Evolutionary conservation across 257 asterid genomes (phyloP), one percentile per base, ranked within the genome.

Genomic region (Pogostemon cablin): DNA sequence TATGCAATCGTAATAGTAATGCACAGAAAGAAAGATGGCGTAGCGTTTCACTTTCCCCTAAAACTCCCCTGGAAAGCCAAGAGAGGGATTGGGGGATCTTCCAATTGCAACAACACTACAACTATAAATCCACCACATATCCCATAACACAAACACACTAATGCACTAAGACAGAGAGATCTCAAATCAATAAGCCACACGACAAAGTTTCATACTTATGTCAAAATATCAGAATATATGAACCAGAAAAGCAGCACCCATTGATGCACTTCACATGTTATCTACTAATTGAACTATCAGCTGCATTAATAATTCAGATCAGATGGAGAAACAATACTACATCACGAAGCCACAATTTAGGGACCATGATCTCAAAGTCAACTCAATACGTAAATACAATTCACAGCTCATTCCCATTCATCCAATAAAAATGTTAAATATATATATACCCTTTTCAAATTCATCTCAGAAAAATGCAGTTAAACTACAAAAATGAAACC

Each of bases 291-390:
- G 68, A 46, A 62, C 65, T 5, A 50, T 49, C 53, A 59, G 37
- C 39, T 11, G 20, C 7, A 38, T 17, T 10, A 12, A 50, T 37
- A 7, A 60, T 60, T 68, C 11, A 64, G 78, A 79, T 72, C 75
- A 75, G 78, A 79, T 67, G 60, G 77, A 71, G 55, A 69, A 53
- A 15, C 57, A 12, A 52, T 52, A 15, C 57, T 12, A 15, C 34
- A 78, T 68, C 73, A 68, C 62, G 49, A 67, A 43, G 57, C 17
- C 6, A 41, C 9, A 65, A 74, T 25, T 38, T 2, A 48, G 49
- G 53, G 69, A 64, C 6, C 62, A 41, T 25, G 20, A 56, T 65
- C 59, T 43, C 53, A 50, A 47, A 62, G 10, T 47, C 67, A 54
- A 61, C 17, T 41, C 54, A 42, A 48, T 4, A 37, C 11, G 5